Conservation (phyloP, 1,139 yeast genomes). For the Petasospora fabianii region DNA sequence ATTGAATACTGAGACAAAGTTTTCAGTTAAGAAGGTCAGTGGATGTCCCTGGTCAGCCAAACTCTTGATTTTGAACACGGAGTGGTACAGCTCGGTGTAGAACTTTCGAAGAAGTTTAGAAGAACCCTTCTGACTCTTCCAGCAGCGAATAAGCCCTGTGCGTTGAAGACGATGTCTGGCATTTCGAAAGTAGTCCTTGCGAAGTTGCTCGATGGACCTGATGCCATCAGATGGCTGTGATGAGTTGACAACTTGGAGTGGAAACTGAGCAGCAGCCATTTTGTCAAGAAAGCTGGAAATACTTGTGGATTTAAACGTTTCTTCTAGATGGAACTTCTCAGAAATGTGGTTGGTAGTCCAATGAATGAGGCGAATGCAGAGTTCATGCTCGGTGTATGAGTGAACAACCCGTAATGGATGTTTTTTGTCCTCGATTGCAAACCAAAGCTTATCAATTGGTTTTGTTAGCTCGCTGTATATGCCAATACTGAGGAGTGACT, state of each 20-base stretch:
- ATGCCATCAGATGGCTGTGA: constrained; percentile 8
- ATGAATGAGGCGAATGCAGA: constrained; percentile 21
- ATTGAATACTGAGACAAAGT: constrained; percentile 8
- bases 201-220: constrained; percentile 13
- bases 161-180: constrained; percentile 31
- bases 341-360: too few relatives aligned
- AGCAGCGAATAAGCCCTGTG: constrained; percentile 18
- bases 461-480: neutral
- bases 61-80: constrained; percentile 2
- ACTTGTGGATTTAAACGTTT: too few relatives aligned
- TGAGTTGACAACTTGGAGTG: constrained; percentile 17
- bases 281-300: constrained; percentile 30
- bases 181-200: constrained; percentile 32
- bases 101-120: constrained; percentile 5
- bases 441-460: constrained; percentile 5
- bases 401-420: constrained; percentile 7
- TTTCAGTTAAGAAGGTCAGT: neutral
- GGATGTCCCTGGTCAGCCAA: constrained; percentile 1
- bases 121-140: constrained; percentile 10
- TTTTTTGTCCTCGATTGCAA: constrained; percentile 1
- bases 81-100: neutral
- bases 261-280: constrained; percentile 25
- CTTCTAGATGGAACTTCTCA: constrained; percentile 30
- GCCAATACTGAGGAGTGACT: neutral
- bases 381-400: constrained; percentile 5